Conservation (phyloP, 164 flowering plant species). For the Liriodendron chinense region DNA sequence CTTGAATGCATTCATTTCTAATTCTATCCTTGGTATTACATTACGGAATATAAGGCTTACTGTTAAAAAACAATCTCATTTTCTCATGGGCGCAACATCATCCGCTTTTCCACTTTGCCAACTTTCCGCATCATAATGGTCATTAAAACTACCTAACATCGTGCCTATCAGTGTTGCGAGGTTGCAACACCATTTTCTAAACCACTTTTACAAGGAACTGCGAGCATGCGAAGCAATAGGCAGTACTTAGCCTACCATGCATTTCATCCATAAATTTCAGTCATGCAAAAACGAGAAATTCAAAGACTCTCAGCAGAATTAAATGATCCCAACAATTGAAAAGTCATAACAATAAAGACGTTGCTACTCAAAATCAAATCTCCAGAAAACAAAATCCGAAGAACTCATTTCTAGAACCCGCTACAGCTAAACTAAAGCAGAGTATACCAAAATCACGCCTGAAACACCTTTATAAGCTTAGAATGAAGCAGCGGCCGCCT, state of each 20-base stretch:
- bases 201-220: background rate
- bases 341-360: background rate
- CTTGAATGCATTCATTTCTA: no score
- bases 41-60: no score
- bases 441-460: slow-evolving; percentile 4
- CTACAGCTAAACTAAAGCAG: background rate
- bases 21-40: no score
- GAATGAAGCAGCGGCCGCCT: slow-evolving; percentile 33
- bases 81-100: no score
- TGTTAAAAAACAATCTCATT: no score
- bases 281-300: background rate
- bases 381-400: background rate
- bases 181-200: background rate
- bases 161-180: no score
- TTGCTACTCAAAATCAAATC: background rate
- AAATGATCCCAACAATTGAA: background rate
- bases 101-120: no score
- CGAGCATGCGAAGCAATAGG: background rate
- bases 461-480: slow-evolving; percentile 1
- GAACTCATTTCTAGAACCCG: slow-evolving; percentile 3
- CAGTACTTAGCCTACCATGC: background rate
- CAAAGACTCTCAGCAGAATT: background rate
- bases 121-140: no score
- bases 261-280: background rate
- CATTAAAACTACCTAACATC: no score